A percentile compares a stretch with the other conserved stretches of the same genome.
phyloP scores from a whole-genome alignment of 2,329 filamentous ascomycete species.

The Zymoseptoria passerinii region DNA sequence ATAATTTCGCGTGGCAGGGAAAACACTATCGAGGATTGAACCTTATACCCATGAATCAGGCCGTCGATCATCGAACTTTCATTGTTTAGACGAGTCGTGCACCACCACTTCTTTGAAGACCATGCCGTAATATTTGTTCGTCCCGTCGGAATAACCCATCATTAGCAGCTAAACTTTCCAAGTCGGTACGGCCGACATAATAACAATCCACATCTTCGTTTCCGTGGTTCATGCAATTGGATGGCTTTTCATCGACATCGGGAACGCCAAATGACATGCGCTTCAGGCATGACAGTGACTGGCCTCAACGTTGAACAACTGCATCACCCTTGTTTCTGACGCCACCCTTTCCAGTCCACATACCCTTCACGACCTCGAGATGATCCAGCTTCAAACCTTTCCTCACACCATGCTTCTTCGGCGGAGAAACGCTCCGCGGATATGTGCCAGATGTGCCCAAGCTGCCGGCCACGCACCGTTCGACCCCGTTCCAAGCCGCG shows the following conservation, averaged over 20 bases:
- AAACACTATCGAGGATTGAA: too few species aligned
- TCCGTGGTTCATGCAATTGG: neutral
- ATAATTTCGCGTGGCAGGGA: neutral
- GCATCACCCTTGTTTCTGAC: conserved; percentile 14
- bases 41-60: neutral
- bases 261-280: neutral
- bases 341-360: conserved; percentile 20
- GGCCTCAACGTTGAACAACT: conserved; percentile 3
- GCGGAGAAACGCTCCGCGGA: conserved; percentile 5
- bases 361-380: conserved; percentile 8
- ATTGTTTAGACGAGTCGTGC: too few species aligned
- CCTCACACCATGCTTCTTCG: conserved; percentile 12
- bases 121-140: too few species aligned
- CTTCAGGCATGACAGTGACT: neutral
- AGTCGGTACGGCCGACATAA: too few species aligned
- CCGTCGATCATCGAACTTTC: neutral
- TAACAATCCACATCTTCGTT: too few species aligned
- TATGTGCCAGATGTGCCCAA: conserved; percentile 6
- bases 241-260: neutral
- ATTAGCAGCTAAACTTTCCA: too few species aligned
- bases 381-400: conserved; percentile 19
- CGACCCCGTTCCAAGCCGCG: conserved; percentile 24
- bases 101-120: too few species aligned
- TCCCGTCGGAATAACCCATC: too few species aligned
- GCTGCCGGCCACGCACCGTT: conserved; percentile 27